These are phyloP conservation scores for Wickerhamomyces bovis DNA, from an alignment of 805 yeast genomes.

Conservation along the genomic window DNA sequence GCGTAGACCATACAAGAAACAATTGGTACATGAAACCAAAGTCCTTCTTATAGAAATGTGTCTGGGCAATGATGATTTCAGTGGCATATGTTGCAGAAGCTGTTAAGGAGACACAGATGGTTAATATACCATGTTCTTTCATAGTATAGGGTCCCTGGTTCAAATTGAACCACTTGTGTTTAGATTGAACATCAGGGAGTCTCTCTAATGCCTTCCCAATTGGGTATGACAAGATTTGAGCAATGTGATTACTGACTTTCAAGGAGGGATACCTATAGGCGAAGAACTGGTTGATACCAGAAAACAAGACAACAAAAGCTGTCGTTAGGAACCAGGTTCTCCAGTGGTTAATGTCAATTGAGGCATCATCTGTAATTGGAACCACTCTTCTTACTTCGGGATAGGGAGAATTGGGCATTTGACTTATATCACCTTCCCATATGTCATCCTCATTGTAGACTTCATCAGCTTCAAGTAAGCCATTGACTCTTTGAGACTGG, in stretches of 20 bases:
- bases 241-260: slow-evolving; percentile 42
- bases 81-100: slow-evolving; percentile 50
- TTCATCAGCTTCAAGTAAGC: not conserved
- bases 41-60: slow-evolving; percentile 39
- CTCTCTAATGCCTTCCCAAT: slow-evolving; percentile 39
- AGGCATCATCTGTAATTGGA: slow-evolving; percentile 44
- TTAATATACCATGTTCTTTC: slow-evolving; percentile 57
- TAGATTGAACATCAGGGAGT: slow-evolving; percentile 28
- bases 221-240: slow-evolving; percentile 50
- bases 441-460: not conserved
- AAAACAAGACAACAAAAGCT: slow-evolving; percentile 45
- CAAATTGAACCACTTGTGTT: slow-evolving; percentile 25
- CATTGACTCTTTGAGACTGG: not conserved
- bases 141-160: slow-evolving; percentile 51
- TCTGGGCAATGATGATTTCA: slow-evolving; percentile 48
- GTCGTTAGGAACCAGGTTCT: slow-evolving; percentile 49
- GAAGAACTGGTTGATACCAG: slow-evolving; percentile 50
- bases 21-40: slow-evolving; percentile 46
- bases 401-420: slow-evolving; percentile 42
- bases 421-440: slow-evolving; percentile 20
- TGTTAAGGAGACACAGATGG: slow-evolving; percentile 45
- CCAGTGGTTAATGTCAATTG: slow-evolving; percentile 42
- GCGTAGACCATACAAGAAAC: slow-evolving; percentile 47
- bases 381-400: slow-evolving; percentile 61
- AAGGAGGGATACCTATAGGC: slow-evolving; percentile 46